Evolutionary conservation across 1,139 yeast genomes (phyloP).

Genomic region (Debaryomyces singareniensis): DNA sequence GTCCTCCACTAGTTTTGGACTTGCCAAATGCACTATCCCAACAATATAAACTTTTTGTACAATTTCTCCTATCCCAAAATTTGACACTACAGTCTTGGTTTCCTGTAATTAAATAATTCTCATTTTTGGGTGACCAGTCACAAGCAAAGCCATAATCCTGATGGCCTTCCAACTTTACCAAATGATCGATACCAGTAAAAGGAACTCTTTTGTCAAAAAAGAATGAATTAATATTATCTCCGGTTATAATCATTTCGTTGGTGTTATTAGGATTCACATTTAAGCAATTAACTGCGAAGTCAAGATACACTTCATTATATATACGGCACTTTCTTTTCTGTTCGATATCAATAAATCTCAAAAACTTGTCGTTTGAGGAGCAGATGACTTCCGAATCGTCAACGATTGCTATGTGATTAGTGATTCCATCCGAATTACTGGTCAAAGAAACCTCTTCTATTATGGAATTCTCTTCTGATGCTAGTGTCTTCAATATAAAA

Average conservation of each 20-base stretch:
- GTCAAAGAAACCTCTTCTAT: slow-evolving; percentile 38
- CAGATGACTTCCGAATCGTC: slow-evolving; percentile 23
- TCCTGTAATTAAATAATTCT: slow-evolving; percentile 45
- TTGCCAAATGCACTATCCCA: slow-evolving; percentile 35
- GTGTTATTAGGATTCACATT: slow-evolving; percentile 30
- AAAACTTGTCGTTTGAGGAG: slow-evolving; percentile 44
- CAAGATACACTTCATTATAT: slow-evolving; percentile 11
- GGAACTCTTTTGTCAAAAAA: slow-evolving; percentile 38
- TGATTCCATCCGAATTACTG: slow-evolving; percentile 42
- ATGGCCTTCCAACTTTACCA: slow-evolving; percentile 34
- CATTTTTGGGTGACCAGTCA: slow-evolving; percentile 47
- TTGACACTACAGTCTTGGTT: slow-evolving; percentile 57
- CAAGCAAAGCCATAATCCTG: slow-evolving; percentile 54
- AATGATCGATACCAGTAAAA: slow-evolving; percentile 8
- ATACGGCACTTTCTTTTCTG: slow-evolving; percentile 11
- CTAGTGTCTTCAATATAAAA: slow-evolving; percentile 28
- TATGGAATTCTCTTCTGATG: slow-evolving; percentile 13
- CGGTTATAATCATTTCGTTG: slow-evolving; percentile 40
- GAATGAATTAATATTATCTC: slow-evolving; percentile 40
- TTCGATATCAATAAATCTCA: slow-evolving; percentile 35
- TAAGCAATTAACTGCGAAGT: slow-evolving; percentile 48
- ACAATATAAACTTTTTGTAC: slow-evolving; percentile 19
- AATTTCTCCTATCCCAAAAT: slow-evolving; percentile 44
- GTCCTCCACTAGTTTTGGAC: slow-evolving; percentile 23
- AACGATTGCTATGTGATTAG: slow-evolving; percentile 44